phyloP scores from a whole-genome alignment of 495 filamentous ascomycete genomes.

The Talaromyces thailandensis region DNA sequence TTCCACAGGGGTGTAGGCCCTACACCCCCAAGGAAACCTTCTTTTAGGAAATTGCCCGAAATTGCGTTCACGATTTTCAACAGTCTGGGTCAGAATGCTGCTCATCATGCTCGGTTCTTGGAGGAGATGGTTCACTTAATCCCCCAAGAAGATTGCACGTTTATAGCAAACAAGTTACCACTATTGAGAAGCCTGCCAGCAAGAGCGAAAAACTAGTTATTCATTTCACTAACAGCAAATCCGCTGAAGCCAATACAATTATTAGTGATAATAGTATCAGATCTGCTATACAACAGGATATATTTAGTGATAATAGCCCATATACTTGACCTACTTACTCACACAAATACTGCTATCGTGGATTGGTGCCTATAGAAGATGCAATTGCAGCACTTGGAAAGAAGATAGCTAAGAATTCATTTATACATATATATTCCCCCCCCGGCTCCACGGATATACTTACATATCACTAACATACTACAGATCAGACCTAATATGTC shows the following conservation, averaged over 20 bases:
- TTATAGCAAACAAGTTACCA: conserved; percentile 20
- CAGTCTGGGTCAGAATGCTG: too few relatives aligned
- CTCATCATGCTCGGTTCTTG: too few relatives aligned
- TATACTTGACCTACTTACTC: conserved; percentile 31
- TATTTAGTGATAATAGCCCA: conserved; percentile 29
- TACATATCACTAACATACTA: too few relatives aligned
- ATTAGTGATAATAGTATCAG: conserved; percentile 54
- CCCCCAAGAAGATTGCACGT: too few relatives aligned
- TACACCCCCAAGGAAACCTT: too few relatives aligned
- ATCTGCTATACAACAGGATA: conserved; percentile 32
- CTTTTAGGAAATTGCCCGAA: too few relatives aligned
- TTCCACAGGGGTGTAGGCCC: too few relatives aligned
- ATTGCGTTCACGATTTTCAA: too few relatives aligned
- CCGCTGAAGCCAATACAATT: conserved; percentile 32
- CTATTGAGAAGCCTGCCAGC: neutral
- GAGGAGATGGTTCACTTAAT: too few relatives aligned
- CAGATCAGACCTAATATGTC: too few relatives aligned
- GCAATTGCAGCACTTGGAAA: conserved; percentile 39
- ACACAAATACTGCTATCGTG: conserved; percentile 42
- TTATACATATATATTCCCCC: conserved; percentile 23
- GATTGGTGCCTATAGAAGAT: conserved; percentile 41
- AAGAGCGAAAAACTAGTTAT: neutral
- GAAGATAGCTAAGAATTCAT: conserved; percentile 31
- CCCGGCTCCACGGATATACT: too few relatives aligned
- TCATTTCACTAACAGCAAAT: conserved; percentile 12